These are phyloP conservation scores for Pythium vanterpoolii DNA, from an alignment of 352 stramenopile genomes.

Conservation along the genomic window DNA sequence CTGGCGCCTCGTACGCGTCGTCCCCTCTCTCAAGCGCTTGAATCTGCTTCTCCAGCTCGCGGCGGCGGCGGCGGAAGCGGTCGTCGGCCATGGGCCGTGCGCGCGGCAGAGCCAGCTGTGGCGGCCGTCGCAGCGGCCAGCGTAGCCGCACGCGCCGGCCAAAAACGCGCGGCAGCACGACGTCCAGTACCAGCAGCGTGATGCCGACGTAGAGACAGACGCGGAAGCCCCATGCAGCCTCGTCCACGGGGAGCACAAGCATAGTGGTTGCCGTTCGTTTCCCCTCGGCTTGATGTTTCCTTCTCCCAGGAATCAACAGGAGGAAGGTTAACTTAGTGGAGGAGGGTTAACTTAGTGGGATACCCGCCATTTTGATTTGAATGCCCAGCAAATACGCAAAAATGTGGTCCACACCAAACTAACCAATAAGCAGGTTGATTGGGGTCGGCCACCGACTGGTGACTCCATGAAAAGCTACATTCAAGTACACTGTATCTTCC, in stretches of 20 bases:
- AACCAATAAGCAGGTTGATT: too few species aligned
- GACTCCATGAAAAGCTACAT: too few species aligned
- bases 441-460: too few species aligned
- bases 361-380: neutral
- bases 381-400: slow-evolving; percentile 5
- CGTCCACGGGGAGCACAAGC: slow-evolving; percentile 49
- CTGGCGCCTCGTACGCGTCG: neutral
- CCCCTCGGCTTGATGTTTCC: neutral
- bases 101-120: slow-evolving; percentile 13
- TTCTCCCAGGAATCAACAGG: neutral
- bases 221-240: slow-evolving; percentile 48
- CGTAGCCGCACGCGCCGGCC: slow-evolving; percentile 49
- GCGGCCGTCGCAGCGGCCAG: slow-evolving; percentile 25
- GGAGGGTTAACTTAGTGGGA: slow-evolving; percentile 4
- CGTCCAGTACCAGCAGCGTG: slow-evolving; percentile 45
- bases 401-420: slow-evolving; percentile 20
- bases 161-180: slow-evolving; percentile 50
- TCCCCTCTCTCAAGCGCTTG: slow-evolving; percentile 26
- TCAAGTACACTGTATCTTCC: neutral
- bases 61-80: slow-evolving; percentile 41
- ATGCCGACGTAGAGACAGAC: slow-evolving; percentile 56
- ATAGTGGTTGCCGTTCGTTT: neutral
- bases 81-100: slow-evolving; percentile 29
- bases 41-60: slow-evolving; percentile 35
- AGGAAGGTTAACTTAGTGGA: neutral